Evolutionary conservation across 2,329 filamentous ascomycete species (phyloP), one percentile per base, ranked within the genome.

Genomic region (Penicillium polonicum): DNA sequence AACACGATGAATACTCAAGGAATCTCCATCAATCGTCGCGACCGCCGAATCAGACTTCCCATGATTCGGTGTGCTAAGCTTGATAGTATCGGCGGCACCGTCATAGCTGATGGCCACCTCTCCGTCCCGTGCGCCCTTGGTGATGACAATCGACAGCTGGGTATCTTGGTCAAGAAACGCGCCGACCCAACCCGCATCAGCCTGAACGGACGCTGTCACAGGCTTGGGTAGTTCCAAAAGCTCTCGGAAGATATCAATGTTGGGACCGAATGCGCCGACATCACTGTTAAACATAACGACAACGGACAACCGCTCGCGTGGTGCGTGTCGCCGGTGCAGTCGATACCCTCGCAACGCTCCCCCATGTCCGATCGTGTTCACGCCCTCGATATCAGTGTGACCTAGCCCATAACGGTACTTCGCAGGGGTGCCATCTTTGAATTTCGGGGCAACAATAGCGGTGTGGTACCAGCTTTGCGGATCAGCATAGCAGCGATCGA

Each of bases 291-390:
- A 72, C 56, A 79, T 46, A 5, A 73, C 73, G 1, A 80, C 68
- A 10, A 79, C 69, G 3, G 75, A 77, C 1, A 79, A 42, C 1
- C 70, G 65, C 25, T 74, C 65, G 7, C 64, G 58, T 0, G 75
- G 72, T 5, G 69, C 65, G 53, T 80, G 73, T 8, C 69, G 35
- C 13, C 78, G 71, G 23, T 65, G 60, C 15, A 76, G 66, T 21
- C 75, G 68, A 64, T 74, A 80, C 8, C 78, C 78, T 33, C 75
- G 69, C 29, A 80, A 68, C 2, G 73, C 78, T 13, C 78, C 78
- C 27, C 73, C 74, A 56, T 80, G 78, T 1, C 75, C 72, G 2
- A 77, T 60, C 2, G 64, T 66, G 5, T 62, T 48, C 5, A 71
- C 63, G 1, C 68, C 70, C 1, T 61, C 69, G 9, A 73, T 44